phyloP scores from a whole-genome alignment of 441 rosid species.

The Lepidium campestre region DNA sequence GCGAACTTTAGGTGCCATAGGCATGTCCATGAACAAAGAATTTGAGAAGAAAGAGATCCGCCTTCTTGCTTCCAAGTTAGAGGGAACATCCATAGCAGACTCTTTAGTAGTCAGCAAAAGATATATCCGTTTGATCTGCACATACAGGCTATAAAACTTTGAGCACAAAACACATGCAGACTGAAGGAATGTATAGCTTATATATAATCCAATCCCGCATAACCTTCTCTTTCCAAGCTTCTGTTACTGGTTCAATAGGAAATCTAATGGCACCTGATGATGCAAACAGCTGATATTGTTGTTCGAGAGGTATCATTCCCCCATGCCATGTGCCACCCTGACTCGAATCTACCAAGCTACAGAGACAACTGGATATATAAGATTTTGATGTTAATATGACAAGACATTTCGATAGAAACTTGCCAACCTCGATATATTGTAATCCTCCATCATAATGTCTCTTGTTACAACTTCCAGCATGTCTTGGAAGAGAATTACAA shows the following conservation, averaged over 20 bases:
- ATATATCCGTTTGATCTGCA: constrained; percentile 83
- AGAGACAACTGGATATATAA: constrained; percentile 19
- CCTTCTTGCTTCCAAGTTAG: constrained; percentile 98
- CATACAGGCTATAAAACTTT: neutral
- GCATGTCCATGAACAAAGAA: constrained; percentile 99
- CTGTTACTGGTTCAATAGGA: constrained; percentile 67
- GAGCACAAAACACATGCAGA: neutral
- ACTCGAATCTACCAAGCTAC: constrained; percentile 66
- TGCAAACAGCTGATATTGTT: constrained; percentile 81
- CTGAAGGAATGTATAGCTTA: neutral
- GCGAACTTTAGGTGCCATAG: constrained; percentile 97
- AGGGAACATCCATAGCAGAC: constrained; percentile 99
- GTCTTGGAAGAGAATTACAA: constrained; percentile 96
- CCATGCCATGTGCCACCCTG: constrained; percentile 75
- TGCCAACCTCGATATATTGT: constrained; percentile 49
- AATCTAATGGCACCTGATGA: constrained; percentile 85
- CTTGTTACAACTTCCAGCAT: constrained; percentile 96
- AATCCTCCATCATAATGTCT: constrained; percentile 87
- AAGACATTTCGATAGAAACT: constrained; percentile 9
- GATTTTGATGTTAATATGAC: constrained; percentile 1
- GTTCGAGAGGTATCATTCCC: constrained; percentile 55
- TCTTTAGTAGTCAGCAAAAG: constrained; percentile 96
- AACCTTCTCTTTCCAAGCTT: constrained; percentile 99
- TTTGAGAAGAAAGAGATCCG: constrained; percentile 98
- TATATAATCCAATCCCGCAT: constrained; percentile 4